Evolutionary conservation across 2,329 filamentous ascomycete genomes (phyloP).

Genomic region (Golovinomyces cichoracearum): DNA sequence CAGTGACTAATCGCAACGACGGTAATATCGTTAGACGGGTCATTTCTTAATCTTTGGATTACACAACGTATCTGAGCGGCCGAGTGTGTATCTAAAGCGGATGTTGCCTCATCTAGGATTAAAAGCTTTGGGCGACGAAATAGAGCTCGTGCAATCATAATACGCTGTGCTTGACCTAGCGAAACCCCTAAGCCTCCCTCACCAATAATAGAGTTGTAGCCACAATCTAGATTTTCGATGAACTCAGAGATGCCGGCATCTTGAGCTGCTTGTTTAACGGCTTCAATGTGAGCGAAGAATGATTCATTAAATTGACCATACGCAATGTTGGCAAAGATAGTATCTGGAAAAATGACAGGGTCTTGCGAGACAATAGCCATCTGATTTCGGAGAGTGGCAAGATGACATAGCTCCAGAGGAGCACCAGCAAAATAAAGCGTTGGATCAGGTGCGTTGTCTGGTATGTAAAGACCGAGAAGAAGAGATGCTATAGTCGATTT

Average conservation of each 20-base stretch:
- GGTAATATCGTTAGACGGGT: conserved; percentile 24
- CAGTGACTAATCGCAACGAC: conserved; percentile 65
- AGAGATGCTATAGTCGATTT: conserved; percentile 62
- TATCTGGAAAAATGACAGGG: conserved; percentile 52
- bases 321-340: conserved; percentile 53
- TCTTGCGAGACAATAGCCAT: conserved; percentile 45
- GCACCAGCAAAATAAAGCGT: conserved; percentile 28
- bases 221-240: conserved; percentile 40
- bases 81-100: conserved; percentile 45
- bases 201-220: conserved; percentile 49
- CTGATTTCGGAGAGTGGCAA: conserved; percentile 29
- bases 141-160: conserved; percentile 59
- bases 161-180: conserved; percentile 58
- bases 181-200: conserved; percentile 50
- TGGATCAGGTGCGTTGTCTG: conserved; percentile 5
- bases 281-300: conserved; percentile 20
- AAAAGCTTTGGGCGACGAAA: conserved; percentile 44
- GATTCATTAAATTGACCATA: conserved; percentile 43
- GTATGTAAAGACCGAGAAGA: conserved; percentile 43
- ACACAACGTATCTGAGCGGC: conserved; percentile 38
- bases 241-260: conserved; percentile 50
- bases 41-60: conserved; percentile 23
- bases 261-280: conserved; percentile 26
- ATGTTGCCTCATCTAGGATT: conserved; percentile 70
- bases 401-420: conserved; percentile 32